Percentiles rank a stretch among this genome's conserved stretches.
Evolutionary conservation across 495 filamentous ascomycete genomes (phyloP).

Genomic region (Elasticomyces elasticus): DNA sequence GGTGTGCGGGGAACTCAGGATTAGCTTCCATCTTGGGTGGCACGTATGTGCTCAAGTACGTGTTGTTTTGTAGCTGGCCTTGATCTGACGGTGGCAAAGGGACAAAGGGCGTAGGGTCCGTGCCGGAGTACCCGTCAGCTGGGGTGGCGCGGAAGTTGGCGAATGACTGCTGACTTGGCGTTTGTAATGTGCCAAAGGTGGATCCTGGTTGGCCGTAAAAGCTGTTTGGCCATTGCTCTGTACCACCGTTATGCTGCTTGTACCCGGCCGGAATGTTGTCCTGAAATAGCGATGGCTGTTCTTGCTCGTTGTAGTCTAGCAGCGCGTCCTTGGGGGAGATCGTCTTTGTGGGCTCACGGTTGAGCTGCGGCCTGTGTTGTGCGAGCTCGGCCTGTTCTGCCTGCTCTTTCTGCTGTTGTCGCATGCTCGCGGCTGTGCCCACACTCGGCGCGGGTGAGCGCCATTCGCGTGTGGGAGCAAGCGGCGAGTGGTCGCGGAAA

Average conservation of each 20-base stretch:
- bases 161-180: slow-evolving; percentile 7
- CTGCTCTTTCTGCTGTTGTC: slow-evolving; percentile 51
- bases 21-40: slow-evolving; percentile 16
- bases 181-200: slow-evolving; percentile 26
- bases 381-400: slow-evolving; percentile 44
- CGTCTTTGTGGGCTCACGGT: slow-evolving; percentile 59
- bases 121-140: slow-evolving; percentile 17
- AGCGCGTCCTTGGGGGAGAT: slow-evolving; percentile 94
- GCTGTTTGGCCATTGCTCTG: slow-evolving; percentile 15
- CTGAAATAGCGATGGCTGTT: slow-evolving; percentile 63
- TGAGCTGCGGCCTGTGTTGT: slow-evolving; percentile 32
- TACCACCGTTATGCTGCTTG: slow-evolving; percentile 29
- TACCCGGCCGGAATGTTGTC: slow-evolving; percentile 33
- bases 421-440: slow-evolving; percentile 47
- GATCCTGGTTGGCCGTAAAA: slow-evolving; percentile 7
- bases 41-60: slow-evolving; percentile 17
- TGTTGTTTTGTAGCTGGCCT: slow-evolving; percentile 8
- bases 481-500: slow-evolving; percentile 67
- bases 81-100: slow-evolving; percentile 15
- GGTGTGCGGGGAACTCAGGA: slow-evolving; percentile 51
- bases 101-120: slow-evolving; percentile 2
- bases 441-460: slow-evolving; percentile 22
- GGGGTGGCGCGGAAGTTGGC: slow-evolving; percentile 16
- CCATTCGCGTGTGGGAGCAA: slow-evolving; percentile 29
- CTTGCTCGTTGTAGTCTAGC: slow-evolving; percentile 68